These are phyloP conservation scores for Tetratostichococcus sp. DNA, from an alignment of 139 green algal genomes.

Conservation along the genomic window DNA sequence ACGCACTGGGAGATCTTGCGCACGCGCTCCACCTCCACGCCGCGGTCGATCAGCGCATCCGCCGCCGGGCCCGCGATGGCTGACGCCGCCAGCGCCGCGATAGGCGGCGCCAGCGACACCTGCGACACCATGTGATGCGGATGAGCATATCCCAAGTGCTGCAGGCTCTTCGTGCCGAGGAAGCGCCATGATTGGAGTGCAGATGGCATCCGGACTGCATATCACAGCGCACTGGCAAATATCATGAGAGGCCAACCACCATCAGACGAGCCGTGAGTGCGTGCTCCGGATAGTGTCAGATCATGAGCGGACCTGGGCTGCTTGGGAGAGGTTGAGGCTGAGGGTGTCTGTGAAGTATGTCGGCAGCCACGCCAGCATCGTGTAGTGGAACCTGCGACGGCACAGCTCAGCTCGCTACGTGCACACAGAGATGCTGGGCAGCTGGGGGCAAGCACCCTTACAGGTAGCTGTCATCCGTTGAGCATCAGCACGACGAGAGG, in stretches of 20 bases:
- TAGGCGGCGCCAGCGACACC: slow-evolving; percentile 78
- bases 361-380: slow-evolving; percentile 95
- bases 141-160: no score
- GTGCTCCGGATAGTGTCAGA: no score
- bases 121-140: slow-evolving; percentile 13
- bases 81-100: slow-evolving; percentile 40
- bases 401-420: neutral
- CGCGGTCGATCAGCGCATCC: slow-evolving; percentile 69
- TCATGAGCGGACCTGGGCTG: slow-evolving; percentile 36
- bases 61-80: slow-evolving; percentile 56
- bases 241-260: no score
- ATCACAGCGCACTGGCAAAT: no score
- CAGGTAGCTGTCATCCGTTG: no score
- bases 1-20: slow-evolving; percentile 80
- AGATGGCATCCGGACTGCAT: no score
- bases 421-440: neutral
- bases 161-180: no score
- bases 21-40: slow-evolving; percentile 57
- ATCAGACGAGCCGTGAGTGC: no score
- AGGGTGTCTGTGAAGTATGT: slow-evolving; percentile 89
- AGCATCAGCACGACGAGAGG: no score
- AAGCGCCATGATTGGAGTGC: no score
- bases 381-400: slow-evolving; percentile 81
- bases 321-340: slow-evolving; percentile 69
- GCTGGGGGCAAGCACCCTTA: no score